Evolutionary conservation across 371 early-diverging fungal species (phyloP), one percentile per base, ranked within the genome.

Genomic region (Syncephalastrum contaminatum): DNA sequence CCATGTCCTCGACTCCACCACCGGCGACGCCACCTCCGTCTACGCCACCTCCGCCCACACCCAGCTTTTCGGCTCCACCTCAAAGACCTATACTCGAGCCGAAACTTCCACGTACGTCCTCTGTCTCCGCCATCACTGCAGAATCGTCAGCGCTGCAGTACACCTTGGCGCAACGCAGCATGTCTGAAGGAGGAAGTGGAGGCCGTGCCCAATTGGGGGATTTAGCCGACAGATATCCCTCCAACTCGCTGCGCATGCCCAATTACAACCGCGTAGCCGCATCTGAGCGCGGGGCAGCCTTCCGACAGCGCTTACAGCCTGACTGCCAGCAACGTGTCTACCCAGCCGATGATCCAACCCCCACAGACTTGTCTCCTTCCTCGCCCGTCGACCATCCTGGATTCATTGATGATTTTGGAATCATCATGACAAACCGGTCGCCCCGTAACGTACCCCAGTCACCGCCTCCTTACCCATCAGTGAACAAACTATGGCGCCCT

Each of bases 331-430:
- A 25, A 19, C 48, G 48, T 44, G 24, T 12, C 49, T 48, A 27
- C 39, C 24, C 13, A 12, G 41, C 4, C 5, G 36, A 30, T 30
- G 36, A 30, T 30, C 2, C 22, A 16, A 7, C 36, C 47, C 0
- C 16, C 18, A 36, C 22, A 51, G 4, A 14, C 21, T 8, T 48
- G 43, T 19, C 20, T 18, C 24, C 39, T 15, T 14, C 48, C 7
- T n/a, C 15, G 4, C 21, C 25, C 18, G n/a, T 54, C 12, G 72
- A 69, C 45, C 59, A 68, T 54, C 72, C 72, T 12, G 72, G 69
- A 4, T 72, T 72, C 20, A 64, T 63, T 16, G 54, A 58, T 42
- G 72, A 72, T 41, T 72, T 72, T 53, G 69, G 72, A 10, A 55
- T 55, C 27, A 45, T 40, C 20, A 46, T 55, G 43, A 53, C 51